Percentiles rank a stretch among this genome's conserved stretches.
Evolutionary conservation across 768 basidiomycete species (phyloP).

Genomic region (Phanerochaete sordida): DNA sequence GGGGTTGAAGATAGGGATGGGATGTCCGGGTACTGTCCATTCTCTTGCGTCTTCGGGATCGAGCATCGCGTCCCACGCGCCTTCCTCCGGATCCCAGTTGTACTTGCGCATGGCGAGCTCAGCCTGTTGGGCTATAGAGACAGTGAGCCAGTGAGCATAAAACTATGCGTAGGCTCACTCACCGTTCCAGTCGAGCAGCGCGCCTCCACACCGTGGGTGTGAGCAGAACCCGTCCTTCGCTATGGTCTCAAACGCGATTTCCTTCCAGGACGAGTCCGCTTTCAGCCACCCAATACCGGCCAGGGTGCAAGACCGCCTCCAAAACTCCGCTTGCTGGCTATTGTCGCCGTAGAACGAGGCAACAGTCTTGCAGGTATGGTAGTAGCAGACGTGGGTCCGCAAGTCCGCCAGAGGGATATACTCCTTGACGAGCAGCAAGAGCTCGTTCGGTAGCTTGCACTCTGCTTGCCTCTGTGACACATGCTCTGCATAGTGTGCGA

Average conservation of each 20-base stretch:
- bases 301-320: conserved; percentile 9
- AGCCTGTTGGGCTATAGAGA: conserved; percentile 2
- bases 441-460: conserved; percentile 14
- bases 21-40: neutral
- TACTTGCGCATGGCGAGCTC: conserved; percentile 5
- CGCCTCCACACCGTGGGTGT: conserved; percentile 16
- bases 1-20: conserved; percentile 5
- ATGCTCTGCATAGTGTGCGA: neutral
- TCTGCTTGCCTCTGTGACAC: neutral
- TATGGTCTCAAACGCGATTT: conserved; percentile 17
- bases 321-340: conserved; percentile 15
- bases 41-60: neutral
- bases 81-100: conserved; percentile 15
- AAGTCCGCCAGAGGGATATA: conserved; percentile 13
- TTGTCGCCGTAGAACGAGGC: conserved; percentile 18
- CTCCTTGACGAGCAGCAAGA: conserved; percentile 14
- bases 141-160: too few species aligned
- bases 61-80: conserved; percentile 8
- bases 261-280: conserved; percentile 14
- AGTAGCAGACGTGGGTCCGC: conserved; percentile 21
- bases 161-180: too few species aligned
- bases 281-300: conserved; percentile 14
- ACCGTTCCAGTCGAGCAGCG: conserved; percentile 15
- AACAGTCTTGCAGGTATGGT: conserved; percentile 12
- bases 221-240: conserved; percentile 16